Conservation (phyloP, 2,329 filamentous ascomycete species). For the Colletotrichum tropicicola region DNA sequence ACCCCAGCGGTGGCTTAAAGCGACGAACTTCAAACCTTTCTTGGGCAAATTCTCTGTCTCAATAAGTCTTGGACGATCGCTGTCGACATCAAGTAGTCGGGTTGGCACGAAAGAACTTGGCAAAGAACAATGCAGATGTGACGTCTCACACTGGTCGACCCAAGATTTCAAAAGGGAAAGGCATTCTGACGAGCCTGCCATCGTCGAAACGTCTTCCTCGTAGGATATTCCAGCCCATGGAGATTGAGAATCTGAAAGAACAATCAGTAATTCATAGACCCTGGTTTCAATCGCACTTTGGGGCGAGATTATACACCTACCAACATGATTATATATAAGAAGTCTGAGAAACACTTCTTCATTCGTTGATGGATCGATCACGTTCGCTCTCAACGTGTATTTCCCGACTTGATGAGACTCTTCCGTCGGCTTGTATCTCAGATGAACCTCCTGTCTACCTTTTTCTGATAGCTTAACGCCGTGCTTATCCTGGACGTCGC, state of each 20-base stretch:
- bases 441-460: background rate
- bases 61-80: background rate
- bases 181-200: background rate
- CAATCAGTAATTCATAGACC: too few species aligned
- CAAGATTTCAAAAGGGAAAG: background rate
- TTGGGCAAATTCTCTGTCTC: background rate
- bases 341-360: background rate
- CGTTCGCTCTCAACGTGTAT: background rate
- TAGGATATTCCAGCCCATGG: background rate
- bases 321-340: background rate
- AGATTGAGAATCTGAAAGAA: background rate
- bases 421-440: too few species aligned
- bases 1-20: background rate
- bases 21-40: background rate
- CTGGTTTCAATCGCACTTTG: background rate
- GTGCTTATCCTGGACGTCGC: background rate
- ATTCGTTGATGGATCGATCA: background rate
- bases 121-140: background rate
- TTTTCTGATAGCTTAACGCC: background rate
- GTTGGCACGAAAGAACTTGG: background rate
- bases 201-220: background rate
- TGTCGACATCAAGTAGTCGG: background rate
- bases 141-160: background rate
- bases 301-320: background rate
- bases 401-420: too few species aligned